These are phyloP conservation scores for Microdochium bolleyi DNA, from an alignment of 2,329 filamentous ascomycete species.

Conservation along the genomic window DNA sequence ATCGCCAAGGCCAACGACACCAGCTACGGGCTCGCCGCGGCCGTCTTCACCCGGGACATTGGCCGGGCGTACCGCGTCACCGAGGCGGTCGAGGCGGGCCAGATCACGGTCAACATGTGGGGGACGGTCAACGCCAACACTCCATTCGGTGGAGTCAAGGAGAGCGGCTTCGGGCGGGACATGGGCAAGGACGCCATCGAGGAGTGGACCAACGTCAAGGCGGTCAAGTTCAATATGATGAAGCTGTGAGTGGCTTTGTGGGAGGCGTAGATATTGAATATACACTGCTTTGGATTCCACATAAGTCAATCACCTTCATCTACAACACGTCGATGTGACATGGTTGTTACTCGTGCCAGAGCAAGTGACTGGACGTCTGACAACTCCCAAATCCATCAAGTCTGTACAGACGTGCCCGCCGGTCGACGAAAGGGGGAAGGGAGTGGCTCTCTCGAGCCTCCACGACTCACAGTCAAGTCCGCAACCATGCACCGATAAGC, in stretches of 20 bases:
- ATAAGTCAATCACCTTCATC: too few species aligned
- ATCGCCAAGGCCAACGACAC: slow-evolving; percentile 18
- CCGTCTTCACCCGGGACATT: slow-evolving; percentile 43
- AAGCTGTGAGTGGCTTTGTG: not conserved
- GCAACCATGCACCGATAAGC: too few species aligned
- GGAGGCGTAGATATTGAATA: too few species aligned
- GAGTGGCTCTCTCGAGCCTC: too few species aligned
- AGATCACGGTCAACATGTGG: slow-evolving; percentile 8
- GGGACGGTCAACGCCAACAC: slow-evolving; percentile 3
- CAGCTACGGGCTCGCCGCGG: slow-evolving; percentile 40
- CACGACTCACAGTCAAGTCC: too few species aligned
- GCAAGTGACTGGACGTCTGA: too few species aligned
- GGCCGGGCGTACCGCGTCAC: slow-evolving; percentile 20
- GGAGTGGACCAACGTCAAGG: slow-evolving; percentile 2
- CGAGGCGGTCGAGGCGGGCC: slow-evolving; percentile 41
- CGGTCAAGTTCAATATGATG: slow-evolving; percentile 1
- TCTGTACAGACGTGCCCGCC: too few species aligned
- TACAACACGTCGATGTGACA: too few species aligned
- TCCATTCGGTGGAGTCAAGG: slow-evolving; percentile 17
- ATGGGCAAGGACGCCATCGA: slow-evolving; percentile 5
- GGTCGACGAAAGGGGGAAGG: too few species aligned
- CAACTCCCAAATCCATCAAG: too few species aligned
- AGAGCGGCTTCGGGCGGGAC: slow-evolving; percentile 14
- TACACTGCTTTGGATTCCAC: too few species aligned
- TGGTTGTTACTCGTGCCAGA: too few species aligned